Percentiles rank a stretch among this genome's conserved stretches.
These are phyloP conservation scores for Diplodia scrobiculata DNA, from an alignment of 2,329 filamentous ascomycete species.

Conservation along the genomic window DNA sequence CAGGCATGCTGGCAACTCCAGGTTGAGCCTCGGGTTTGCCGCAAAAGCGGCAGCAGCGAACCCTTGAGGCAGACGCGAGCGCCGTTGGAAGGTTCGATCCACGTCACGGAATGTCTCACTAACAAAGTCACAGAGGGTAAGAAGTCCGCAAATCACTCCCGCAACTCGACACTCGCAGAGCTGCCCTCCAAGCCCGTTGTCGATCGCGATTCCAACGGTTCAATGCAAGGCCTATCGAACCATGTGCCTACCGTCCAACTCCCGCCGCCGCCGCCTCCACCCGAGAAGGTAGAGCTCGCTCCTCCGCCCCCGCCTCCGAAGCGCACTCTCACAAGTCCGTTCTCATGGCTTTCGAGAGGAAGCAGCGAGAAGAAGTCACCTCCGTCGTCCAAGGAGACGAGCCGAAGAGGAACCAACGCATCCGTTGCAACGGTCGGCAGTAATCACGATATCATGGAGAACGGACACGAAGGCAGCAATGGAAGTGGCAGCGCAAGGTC, in stretches of 20 bases:
- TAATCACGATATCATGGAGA: constrained; percentile 73
- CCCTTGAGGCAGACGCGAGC: constrained; percentile 13
- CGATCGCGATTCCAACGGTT: constrained; percentile 27
- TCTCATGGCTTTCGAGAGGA: constrained; percentile 77
- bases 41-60: constrained; percentile 7
- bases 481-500: constrained; percentile 37
- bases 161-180: constrained; percentile 21
- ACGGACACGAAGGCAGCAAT: constrained; percentile 35
- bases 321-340: constrained; percentile 83
- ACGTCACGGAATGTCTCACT: constrained; percentile 26
- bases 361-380: constrained; percentile 61
- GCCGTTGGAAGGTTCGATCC: constrained; percentile 6
- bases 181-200: constrained; percentile 17
- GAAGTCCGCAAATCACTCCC: constrained; percentile 27
- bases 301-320: constrained; percentile 48
- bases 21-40: constrained; percentile 1
- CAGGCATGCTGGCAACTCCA: neutral
- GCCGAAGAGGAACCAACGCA: constrained; percentile 73
- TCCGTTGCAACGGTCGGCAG: constrained; percentile 77
- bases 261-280: constrained; percentile 44
- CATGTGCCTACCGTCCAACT: constrained; percentile 66
- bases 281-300: constrained; percentile 35
- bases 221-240: constrained; percentile 69
- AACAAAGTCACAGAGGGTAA: constrained; percentile 26
- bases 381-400: constrained; percentile 52